phyloP scores from a whole-genome alignment of 306 rosid species.

The Trichosanthes truncata region DNA sequence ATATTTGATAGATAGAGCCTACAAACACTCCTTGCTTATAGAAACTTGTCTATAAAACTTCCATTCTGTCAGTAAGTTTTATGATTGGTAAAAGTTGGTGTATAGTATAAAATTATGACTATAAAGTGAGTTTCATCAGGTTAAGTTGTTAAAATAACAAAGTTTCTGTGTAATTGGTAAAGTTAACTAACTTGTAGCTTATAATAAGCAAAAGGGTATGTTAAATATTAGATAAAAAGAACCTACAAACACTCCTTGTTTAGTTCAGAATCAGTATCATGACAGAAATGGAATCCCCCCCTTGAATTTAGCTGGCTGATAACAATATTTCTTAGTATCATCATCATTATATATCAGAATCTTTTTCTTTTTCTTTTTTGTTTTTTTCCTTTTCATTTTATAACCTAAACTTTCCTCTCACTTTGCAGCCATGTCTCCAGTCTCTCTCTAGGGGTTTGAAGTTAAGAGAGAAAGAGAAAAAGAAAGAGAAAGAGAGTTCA shows the following conservation, averaged over 20 bases:
- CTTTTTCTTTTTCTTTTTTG: background rate
- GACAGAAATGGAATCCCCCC: constrained; percentile 9
- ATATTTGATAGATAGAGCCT: no score
- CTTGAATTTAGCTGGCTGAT: background rate
- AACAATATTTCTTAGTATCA: background rate
- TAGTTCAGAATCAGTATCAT: background rate
- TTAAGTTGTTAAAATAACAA: background rate
- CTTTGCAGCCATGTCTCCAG: background rate
- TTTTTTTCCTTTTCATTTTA: background rate
- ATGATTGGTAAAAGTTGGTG: background rate
- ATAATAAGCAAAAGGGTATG: background rate
- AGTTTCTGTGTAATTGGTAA: background rate
- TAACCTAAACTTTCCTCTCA: background rate
- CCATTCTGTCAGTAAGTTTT: no score
- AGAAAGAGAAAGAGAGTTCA: background rate
- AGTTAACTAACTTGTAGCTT: background rate
- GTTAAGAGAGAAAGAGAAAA: background rate
- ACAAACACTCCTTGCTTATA: background rate
- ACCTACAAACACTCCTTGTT: background rate
- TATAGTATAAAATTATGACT: background rate
- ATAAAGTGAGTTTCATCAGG: background rate
- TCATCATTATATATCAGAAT: background rate
- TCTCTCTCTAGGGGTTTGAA: background rate
- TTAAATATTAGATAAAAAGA: background rate
- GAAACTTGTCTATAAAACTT: background rate